Evolutionary conservation across 257 asterid species (phyloP).

Genomic region (Buddleja alternifolia): DNA sequence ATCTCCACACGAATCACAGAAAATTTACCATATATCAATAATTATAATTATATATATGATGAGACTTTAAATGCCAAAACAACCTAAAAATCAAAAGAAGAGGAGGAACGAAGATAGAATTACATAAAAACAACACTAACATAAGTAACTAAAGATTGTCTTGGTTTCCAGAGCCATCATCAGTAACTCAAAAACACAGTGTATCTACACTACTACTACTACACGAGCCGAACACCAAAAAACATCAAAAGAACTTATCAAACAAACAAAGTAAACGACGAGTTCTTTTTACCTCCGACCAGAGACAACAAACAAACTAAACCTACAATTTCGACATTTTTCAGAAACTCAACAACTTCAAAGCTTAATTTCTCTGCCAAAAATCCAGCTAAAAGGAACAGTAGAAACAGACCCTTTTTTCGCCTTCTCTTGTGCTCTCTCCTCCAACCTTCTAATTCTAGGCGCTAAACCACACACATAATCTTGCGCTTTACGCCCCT

Average conservation of each 20-base stretch:
- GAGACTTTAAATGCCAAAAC: too few species aligned
- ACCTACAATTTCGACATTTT: too few species aligned
- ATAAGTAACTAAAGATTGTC: background rate
- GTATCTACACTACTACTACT: background rate
- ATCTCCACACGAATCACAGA: too few species aligned
- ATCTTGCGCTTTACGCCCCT: conserved; percentile 77
- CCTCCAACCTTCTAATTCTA: conserved; percentile 68
- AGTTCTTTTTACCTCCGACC: too few species aligned
- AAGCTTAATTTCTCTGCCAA: conserved; percentile 50
- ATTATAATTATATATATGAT: too few species aligned
- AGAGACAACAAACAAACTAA: too few species aligned
- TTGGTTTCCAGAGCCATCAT: background rate
- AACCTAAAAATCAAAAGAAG: too few species aligned
- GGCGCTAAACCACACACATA: conserved; percentile 67
- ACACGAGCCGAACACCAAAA: too few species aligned
- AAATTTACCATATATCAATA: too few species aligned
- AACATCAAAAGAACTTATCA: background rate
- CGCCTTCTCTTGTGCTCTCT: conserved; percentile 60
- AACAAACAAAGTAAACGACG: background rate
- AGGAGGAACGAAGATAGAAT: background rate
- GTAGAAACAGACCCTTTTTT: conserved; percentile 35
- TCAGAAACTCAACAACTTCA: too few species aligned
- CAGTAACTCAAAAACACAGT: background rate
- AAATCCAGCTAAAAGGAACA: conserved; percentile 73
- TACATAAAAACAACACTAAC: background rate